Percentiles rank a stretch among this genome's conserved stretches.
Evolutionary conservation across 2,329 filamentous ascomycete species (phyloP).

Genomic region (Fusarium sp.): DNA sequence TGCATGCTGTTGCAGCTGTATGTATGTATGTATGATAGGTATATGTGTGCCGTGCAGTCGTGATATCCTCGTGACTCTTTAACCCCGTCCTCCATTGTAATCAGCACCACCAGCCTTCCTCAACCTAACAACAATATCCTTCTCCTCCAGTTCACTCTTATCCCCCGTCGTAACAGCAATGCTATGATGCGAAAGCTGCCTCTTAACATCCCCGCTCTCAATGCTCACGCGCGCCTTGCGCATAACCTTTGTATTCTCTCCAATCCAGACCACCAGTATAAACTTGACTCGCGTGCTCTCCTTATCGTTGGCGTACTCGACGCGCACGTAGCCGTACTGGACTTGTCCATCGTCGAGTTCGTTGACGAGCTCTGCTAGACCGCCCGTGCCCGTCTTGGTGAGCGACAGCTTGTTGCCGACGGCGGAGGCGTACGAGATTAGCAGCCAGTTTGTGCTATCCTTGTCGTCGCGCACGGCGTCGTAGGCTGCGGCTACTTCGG

Average conservation of each 20-base stretch:
- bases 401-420: constrained; percentile 68
- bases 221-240: constrained; percentile 75
- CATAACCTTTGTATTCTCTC: constrained; percentile 73
- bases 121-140: constrained; percentile 69
- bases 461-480: constrained; percentile 75
- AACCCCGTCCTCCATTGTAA: constrained; percentile 74
- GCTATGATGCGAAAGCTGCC: constrained; percentile 71
- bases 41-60: not conserved
- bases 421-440: constrained; percentile 69
- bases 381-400: constrained; percentile 68
- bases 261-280: constrained; percentile 75
- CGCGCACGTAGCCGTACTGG: constrained; percentile 73
- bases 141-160: constrained; percentile 68
- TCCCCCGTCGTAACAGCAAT: constrained; percentile 72
- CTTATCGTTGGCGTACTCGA: constrained; percentile 77
- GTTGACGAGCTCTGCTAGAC: constrained; percentile 66
- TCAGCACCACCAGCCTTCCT: constrained; percentile 76
- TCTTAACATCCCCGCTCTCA: constrained; percentile 74
- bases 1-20: not conserved
- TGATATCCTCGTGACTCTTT: constrained; percentile 24
- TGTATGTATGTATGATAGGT: not conserved
- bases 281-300: constrained; percentile 77
- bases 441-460: constrained; percentile 72
- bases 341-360: constrained; percentile 69
- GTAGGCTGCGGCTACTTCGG: constrained; percentile 72